Base-by-base conservation (phyloP, 1,139 yeast species). In the Taphrina wiesneri region DNA sequence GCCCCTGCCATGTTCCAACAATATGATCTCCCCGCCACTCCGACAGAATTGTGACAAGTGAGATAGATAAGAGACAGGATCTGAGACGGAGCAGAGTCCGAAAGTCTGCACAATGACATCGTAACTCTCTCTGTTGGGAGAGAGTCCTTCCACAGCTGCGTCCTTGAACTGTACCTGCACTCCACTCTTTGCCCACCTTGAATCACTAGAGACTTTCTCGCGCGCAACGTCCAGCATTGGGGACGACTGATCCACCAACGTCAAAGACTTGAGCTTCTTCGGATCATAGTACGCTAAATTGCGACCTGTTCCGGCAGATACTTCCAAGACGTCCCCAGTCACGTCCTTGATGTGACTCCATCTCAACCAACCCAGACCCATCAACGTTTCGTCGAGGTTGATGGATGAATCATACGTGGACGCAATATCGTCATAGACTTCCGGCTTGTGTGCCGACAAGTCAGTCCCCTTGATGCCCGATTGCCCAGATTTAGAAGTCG, bases 271-370 rank as follows among this genome's bases (percentile, higher is more conserved):
- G 53, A 92, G 79, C 28, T 79, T 75, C 1, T 82, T 81, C 28
- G 87, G 83, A 66, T 86, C 81, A 71, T 91, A 78, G 74, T 87
- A 91, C 57, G 88, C 86, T 68, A 92, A 82, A 74, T 93, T 93
- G 75, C 99, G 83, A 3, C 99, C 99, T 0, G 99, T 93, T 66
- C 99, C 99, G 74, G 96, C 90, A 0, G 97, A 88, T 19, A 92
- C 93, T 76, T 95, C 99, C 68, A 93, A 79, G 0, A 91, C 97
- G 74, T 70, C 71, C 13, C 72, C 72, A 66, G 67, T 39, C 7
- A 56, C 83, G 69, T 90, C 88, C 59, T 81, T 83, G 90, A 89
- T 88, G 59, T 90, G 78, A 89, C 96, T 88, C 72, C 85, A 85
- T 72, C 99, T 83, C 77, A 91, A 85, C 71, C 83, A 82, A 52